phyloP scores from a whole-genome alignment of 148 eudicot species.

The Vaccinium corymbosum region DNA sequence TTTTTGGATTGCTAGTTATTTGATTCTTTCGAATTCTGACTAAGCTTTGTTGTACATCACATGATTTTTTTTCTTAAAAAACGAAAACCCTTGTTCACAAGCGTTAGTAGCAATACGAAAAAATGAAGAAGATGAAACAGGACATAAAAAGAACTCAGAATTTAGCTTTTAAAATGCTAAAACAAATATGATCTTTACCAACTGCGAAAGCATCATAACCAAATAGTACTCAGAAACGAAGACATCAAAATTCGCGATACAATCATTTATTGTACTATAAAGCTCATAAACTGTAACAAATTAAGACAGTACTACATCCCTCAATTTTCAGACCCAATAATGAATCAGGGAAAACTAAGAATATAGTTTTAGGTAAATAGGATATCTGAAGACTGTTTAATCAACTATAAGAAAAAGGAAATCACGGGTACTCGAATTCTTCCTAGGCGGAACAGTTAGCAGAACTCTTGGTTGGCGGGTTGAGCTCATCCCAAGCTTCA shows the following conservation, averaged over 20 bases:
- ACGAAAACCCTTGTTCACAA: background rate
- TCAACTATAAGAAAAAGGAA: slow-evolving; percentile 16
- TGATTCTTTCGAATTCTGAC: background rate
- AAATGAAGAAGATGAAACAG: no score
- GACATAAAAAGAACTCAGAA: no score
- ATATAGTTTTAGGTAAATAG: background rate
- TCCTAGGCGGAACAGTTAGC: slow-evolving; percentile 9
- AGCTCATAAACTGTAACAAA: slow-evolving; percentile 2
- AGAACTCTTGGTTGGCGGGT: slow-evolving; percentile 30
- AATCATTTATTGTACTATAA: slow-evolving; percentile 8
- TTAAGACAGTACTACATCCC: background rate
- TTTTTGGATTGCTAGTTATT: background rate
- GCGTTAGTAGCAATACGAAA: background rate
- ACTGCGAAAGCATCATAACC: background rate
- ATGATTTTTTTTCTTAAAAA: no score
- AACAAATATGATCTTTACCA: background rate
- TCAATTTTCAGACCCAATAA: slow-evolving; percentile 7
- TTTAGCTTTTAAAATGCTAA: background rate
- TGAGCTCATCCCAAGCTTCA: slow-evolving; percentile 64
- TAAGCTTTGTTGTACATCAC: background rate
- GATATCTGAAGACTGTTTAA: background rate
- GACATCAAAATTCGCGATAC: background rate
- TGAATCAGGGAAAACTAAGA: slow-evolving; percentile 8
- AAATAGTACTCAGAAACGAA: background rate
- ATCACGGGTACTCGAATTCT: background rate